Conservation (phyloP, 2,329 filamentous ascomycete genomes). For the Bertia moriformis region DNA sequence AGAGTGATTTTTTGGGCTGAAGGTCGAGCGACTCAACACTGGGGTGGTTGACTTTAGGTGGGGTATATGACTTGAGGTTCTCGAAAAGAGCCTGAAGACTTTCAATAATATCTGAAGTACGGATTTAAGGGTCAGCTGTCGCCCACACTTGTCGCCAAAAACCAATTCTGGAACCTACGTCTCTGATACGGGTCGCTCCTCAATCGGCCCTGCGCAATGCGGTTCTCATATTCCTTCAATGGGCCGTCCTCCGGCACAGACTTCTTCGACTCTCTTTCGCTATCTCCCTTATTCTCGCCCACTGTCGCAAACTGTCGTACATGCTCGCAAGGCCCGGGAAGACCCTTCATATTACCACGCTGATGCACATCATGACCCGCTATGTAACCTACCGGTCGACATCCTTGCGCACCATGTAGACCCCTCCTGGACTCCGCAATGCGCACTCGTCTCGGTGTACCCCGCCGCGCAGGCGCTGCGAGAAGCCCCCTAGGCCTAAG, state of each 20-base stretch:
- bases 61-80: conserved; percentile 59
- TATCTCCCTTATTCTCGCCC: background rate
- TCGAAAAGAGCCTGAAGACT: conserved; percentile 80
- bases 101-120: conserved; percentile 61
- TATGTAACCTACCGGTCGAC: background rate
- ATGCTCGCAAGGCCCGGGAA: background rate
- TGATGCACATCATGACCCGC: background rate
- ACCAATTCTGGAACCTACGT: conserved; percentile 32
- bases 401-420: background rate
- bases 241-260: conserved; percentile 39
- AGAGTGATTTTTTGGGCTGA: conserved; percentile 29
- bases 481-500: background rate
- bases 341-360: background rate
- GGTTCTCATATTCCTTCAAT: conserved; percentile 72
- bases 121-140: conserved; percentile 5
- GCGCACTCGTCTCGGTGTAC: background rate
- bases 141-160: conserved; percentile 3
- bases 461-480: background rate
- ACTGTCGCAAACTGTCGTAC: background rate
- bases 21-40: conserved; percentile 56
- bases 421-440: background rate
- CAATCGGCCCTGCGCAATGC: conserved; percentile 60
- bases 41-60: conserved; percentile 63
- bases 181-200: conserved; percentile 84
- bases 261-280: background rate